These are phyloP conservation scores for Limnanthes douglasii DNA, from an alignment of 345 rosid species.

Conservation along the genomic window DNA sequence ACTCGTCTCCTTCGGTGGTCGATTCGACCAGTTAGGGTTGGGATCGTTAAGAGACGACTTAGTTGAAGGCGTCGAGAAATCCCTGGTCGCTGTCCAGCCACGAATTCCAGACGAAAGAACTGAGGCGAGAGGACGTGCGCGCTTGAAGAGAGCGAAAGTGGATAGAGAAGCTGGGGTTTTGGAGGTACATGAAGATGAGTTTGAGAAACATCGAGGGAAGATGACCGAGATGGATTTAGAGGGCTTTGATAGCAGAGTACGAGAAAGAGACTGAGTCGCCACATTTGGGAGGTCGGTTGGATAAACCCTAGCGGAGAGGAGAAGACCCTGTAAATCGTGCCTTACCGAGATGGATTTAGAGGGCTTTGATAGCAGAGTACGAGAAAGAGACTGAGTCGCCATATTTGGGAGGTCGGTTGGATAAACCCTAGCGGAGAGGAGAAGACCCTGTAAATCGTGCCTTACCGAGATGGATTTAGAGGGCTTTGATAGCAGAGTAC, in stretches of 20 bases:
- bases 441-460: too few relatives aligned
- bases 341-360: conserved; percentile 16
- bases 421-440: conserved; percentile 10
- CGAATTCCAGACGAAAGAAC: conserved; percentile 9
- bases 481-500: conserved; percentile 23
- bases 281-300: conserved; percentile 8
- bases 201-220: conserved; percentile 11
- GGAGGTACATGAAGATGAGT: conserved; percentile 10
- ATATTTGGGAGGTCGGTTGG: conserved; percentile 8
- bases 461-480: conserved; percentile 16
- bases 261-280: conserved; percentile 30
- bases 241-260: conserved; percentile 23
- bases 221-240: conserved; percentile 15
- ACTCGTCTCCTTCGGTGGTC: conserved; percentile 89
- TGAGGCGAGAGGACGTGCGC: conserved; percentile 9
- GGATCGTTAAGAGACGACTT: conserved; percentile 61
- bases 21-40: conserved; percentile 75
- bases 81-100: conserved; percentile 12
- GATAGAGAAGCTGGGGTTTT: conserved; percentile 9
- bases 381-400: conserved; percentile 30
- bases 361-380: conserved; percentile 23
- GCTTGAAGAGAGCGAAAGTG: conserved; percentile 12
- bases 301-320: conserved; percentile 10
- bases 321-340: too few relatives aligned
- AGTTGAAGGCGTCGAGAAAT: conserved; percentile 30